phyloP scores from a whole-genome alignment of 179 eudicot species.

The Beta corolliflora region DNA sequence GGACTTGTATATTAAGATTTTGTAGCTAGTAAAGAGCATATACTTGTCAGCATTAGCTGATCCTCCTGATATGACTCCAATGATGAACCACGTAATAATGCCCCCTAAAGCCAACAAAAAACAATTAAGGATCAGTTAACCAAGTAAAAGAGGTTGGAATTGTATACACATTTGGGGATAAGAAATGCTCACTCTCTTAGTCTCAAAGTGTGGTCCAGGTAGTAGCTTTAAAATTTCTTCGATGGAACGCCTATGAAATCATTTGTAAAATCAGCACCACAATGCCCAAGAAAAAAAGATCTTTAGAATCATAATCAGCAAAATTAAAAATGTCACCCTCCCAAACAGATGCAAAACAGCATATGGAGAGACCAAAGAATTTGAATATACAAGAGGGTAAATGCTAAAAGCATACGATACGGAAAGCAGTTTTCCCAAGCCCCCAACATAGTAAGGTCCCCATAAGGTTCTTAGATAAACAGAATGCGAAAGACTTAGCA shows the following conservation, averaged over 20 bases:
- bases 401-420: background rate
- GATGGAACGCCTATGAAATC: slow-evolving; percentile 73
- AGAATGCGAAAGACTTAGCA: background rate
- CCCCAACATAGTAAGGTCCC: background rate
- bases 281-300: background rate
- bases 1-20: background rate
- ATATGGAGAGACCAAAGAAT: background rate
- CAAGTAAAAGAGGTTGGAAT: slow-evolving; percentile 11
- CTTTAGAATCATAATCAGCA: background rate
- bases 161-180: background rate
- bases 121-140: slow-evolving; percentile 9
- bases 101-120: slow-evolving; percentile 51
- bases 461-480: background rate
- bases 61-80: slow-evolving; percentile 58
- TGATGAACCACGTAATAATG: slow-evolving; percentile 66
- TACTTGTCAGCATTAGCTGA: slow-evolving; percentile 60
- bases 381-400: background rate
- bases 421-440: background rate
- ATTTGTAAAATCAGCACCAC: slow-evolving; percentile 19
- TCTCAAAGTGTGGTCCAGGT: slow-evolving; percentile 93
- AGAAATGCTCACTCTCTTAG: slow-evolving; percentile 65
- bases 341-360: background rate
- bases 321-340: background rate
- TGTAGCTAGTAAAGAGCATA: slow-evolving; percentile 9
- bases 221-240: slow-evolving; percentile 86